Percentiles rank a stretch among this genome's conserved stretches.
Evolutionary conservation across 2,329 filamentous ascomycete genomes (phyloP).

Genomic region (Canariomyces notabilis): DNA sequence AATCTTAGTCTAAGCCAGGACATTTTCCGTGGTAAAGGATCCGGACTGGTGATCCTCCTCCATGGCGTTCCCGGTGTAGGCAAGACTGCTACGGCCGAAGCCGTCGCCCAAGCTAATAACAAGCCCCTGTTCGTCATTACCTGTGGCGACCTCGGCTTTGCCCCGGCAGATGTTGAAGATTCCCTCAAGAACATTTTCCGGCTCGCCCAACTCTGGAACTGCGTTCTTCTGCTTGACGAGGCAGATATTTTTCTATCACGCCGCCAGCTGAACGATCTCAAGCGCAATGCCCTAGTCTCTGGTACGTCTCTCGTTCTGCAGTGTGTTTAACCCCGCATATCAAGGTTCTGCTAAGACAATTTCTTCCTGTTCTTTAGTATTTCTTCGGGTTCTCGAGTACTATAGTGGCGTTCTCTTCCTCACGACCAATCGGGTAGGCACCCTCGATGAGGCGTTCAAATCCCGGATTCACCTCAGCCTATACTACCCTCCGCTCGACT

Average conservation of each 20-base stretch:
- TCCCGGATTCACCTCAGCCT: slow-evolving; percentile 18
- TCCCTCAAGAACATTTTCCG: slow-evolving; percentile 13
- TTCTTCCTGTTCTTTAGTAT: too few species aligned
- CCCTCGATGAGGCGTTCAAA: slow-evolving; percentile 34
- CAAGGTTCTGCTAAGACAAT: too few species aligned
- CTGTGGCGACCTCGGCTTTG: slow-evolving; percentile 14
- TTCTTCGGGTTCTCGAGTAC: slow-evolving; percentile 26
- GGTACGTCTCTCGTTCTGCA: neutral
- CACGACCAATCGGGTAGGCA: slow-evolving; percentile 30
- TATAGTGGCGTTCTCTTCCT: slow-evolving; percentile 27
- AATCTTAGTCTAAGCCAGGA: slow-evolving; percentile 21
- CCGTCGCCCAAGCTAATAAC: slow-evolving; percentile 22
- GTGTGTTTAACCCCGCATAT: too few species aligned
- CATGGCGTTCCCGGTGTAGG: slow-evolving; percentile 26
- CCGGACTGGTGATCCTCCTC: slow-evolving; percentile 17
- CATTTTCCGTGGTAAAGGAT: slow-evolving; percentile 32
- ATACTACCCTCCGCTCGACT: slow-evolving; percentile 3
- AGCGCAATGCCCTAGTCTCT: slow-evolving; percentile 25
- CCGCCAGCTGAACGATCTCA: slow-evolving; percentile 17
- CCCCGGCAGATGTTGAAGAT: slow-evolving; percentile 15
- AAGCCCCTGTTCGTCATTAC: slow-evolving; percentile 22
- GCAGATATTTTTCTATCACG: slow-evolving; percentile 27
- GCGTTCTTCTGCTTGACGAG: slow-evolving; percentile 23
- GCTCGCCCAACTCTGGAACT: slow-evolving; percentile 17
- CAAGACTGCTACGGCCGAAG: slow-evolving; percentile 23